Evolutionary conservation across 305 asterid genomes (phyloP).

Genomic region (Rubia tinctorum): DNA sequence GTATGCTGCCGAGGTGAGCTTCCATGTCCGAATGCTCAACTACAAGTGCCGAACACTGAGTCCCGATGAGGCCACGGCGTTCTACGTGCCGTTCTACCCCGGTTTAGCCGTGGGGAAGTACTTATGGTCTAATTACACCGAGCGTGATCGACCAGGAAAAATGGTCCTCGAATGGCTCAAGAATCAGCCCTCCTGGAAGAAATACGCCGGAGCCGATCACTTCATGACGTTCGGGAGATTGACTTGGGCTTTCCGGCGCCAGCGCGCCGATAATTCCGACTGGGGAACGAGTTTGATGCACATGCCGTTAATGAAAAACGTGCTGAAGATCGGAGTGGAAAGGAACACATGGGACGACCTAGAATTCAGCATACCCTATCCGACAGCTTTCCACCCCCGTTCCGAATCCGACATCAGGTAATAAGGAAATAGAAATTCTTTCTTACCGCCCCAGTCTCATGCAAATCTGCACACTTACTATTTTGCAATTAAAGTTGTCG

Average conservation of each 20-base stretch:
- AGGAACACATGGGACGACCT: slow-evolving; percentile 49
- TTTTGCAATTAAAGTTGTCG: too few species aligned
- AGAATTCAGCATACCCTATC: slow-evolving; percentile 68
- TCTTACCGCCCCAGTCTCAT: too few species aligned
- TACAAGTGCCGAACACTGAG: slow-evolving; percentile 13
- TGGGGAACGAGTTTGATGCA: slow-evolving; percentile 63
- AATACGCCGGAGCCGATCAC: slow-evolving; percentile 63
- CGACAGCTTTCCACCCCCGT: slow-evolving; percentile 69
- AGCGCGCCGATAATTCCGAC: slow-evolving; percentile 38
- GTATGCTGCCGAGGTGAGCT: slow-evolving; percentile 16
- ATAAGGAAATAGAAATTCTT: too few species aligned
- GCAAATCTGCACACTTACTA: too few species aligned
- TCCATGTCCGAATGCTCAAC: slow-evolving; percentile 9
- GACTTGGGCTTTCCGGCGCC: slow-evolving; percentile 67
- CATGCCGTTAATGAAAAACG: slow-evolving; percentile 72
- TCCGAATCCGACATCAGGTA: slow-evolving; percentile 31
- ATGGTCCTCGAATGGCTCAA: slow-evolving; percentile 53
- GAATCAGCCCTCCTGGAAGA: slow-evolving; percentile 39
- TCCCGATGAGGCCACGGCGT: slow-evolving; percentile 15
- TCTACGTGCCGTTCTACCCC: slow-evolving; percentile 20
- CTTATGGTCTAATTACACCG: slow-evolving; percentile 7
- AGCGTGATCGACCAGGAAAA: slow-evolving; percentile 28
- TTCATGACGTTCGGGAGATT: slow-evolving; percentile 60
- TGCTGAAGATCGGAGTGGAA: slow-evolving; percentile 45
- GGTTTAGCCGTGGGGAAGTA: slow-evolving; percentile 18